Evolutionary conservation across 1,284 basidiomycete genomes (phyloP).

Genomic region (Ustilago hordei): DNA sequence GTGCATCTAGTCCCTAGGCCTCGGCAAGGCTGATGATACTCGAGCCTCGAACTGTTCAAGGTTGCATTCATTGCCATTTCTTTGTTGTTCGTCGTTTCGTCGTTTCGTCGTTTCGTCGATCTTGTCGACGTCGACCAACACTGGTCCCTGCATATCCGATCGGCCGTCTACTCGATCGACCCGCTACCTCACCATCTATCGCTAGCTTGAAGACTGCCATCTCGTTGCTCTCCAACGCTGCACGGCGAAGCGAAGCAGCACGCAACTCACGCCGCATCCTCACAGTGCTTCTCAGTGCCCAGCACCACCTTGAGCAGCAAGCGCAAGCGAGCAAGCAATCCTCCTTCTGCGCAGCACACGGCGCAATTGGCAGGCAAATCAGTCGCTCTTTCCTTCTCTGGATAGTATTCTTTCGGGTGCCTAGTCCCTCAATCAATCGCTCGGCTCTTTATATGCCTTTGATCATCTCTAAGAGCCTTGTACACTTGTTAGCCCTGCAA

Average conservation of each 20-base stretch:
- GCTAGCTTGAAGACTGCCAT: conserved; percentile 33
- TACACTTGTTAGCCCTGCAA: background rate
- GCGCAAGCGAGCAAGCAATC: conserved; percentile 26
- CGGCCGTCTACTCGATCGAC: background rate
- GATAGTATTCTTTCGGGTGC: conserved; percentile 43
- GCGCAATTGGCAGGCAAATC: conserved; percentile 35
- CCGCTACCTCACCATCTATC: too few species aligned
- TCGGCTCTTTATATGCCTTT: conserved; percentile 46
- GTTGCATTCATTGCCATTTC: too few species aligned
- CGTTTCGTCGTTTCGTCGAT: background rate
- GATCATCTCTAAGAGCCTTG: conserved; percentile 29
- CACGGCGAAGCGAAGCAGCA: conserved; percentile 43
- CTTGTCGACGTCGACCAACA: background rate
- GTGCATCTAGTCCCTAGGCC: conserved; percentile 32
- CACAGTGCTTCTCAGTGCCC: conserved; percentile 40
- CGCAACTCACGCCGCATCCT: conserved; percentile 48
- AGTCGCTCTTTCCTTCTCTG: conserved; percentile 41
- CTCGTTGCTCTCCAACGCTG: conserved; percentile 40
- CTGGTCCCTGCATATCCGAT: conserved; percentile 3
- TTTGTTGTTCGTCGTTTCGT: background rate
- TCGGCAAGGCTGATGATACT: too few species aligned
- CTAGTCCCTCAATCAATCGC: conserved; percentile 47
- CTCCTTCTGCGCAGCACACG: conserved; percentile 24
- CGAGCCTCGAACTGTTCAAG: too few species aligned
- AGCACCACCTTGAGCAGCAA: conserved; percentile 19